phyloP scores from a whole-genome alignment of 2,329 filamentous ascomycete genomes.

The Trichoderma guizhouense region DNA sequence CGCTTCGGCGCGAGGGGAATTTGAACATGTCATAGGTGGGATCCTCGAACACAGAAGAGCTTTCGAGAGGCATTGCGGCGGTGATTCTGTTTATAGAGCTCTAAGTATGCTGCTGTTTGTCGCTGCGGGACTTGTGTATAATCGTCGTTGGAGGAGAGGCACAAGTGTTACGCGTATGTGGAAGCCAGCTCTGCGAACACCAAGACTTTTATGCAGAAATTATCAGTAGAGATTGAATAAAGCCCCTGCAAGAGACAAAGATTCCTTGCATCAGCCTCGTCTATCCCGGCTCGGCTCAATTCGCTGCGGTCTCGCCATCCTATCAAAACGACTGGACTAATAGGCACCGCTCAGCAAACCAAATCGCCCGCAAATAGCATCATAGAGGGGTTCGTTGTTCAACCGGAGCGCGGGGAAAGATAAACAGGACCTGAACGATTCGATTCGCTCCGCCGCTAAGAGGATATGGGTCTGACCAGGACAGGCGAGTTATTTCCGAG shows the following conservation, averaged over 20 bases:
- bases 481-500: constrained; percentile 12
- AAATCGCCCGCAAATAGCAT: constrained; percentile 1
- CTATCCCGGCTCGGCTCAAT: neutral
- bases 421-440: neutral
- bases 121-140: too few relatives aligned
- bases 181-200: neutral
- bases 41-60: constrained; percentile 45
- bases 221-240: neutral
- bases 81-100: neutral
- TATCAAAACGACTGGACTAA: neutral
- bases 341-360: neutral
- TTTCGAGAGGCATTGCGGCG: constrained; percentile 43
- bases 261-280: neutral
- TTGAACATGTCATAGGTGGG: constrained; percentile 52
- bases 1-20: constrained; percentile 79
- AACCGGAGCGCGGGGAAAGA: constrained; percentile 10
- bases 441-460: neutral
- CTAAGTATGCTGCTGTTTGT: neutral
- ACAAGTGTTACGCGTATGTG: neutral
- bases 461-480: neutral
- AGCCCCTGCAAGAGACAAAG: neutral
- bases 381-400: constrained; percentile 1
- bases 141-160: neutral
- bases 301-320: neutral
- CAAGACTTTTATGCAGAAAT: neutral